Percentiles rank a stretch among this genome's conserved stretches.
Evolutionary conservation across 768 basidiomycete species (phyloP).

Genomic region (Xerocomus brunneocitrinus): DNA sequence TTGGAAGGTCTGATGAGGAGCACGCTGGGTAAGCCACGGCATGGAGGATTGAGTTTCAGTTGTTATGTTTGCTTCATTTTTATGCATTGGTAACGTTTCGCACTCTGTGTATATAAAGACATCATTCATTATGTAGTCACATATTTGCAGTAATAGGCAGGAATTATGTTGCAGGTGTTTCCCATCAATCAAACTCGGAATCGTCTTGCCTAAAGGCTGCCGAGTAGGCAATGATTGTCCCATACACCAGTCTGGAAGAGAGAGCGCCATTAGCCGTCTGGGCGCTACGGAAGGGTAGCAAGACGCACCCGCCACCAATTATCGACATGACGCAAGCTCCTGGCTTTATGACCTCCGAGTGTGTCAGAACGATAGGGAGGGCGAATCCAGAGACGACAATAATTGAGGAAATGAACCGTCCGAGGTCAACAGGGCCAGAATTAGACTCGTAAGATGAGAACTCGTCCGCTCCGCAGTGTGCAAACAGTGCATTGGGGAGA

Average conservation of each 20-base stretch:
- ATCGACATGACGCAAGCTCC: constrained; percentile 94
- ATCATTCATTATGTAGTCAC: constrained; percentile 13
- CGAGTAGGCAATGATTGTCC: constrained; percentile 85
- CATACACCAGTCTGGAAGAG: constrained; percentile 67
- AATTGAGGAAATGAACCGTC: constrained; percentile 88
- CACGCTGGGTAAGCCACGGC: constrained; percentile 2
- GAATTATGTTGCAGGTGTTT: background rate
- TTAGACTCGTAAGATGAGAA: constrained; percentile 73
- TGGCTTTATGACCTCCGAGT: constrained; percentile 80
- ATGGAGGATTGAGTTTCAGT: background rate
- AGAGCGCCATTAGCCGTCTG: background rate
- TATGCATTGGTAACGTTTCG: background rate
- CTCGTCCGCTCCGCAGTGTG: constrained; percentile 90
- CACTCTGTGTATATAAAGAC: constrained; percentile 6
- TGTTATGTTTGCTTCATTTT: background rate
- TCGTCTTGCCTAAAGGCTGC: constrained; percentile 78
- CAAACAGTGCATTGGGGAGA: constrained; percentile 88
- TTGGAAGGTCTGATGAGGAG: constrained; percentile 19
- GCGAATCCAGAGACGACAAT: constrained; percentile 93
- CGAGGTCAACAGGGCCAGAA: constrained; percentile 77
- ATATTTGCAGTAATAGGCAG: constrained; percentile 10
- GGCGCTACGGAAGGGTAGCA: background rate
- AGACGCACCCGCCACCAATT: constrained; percentile 73
- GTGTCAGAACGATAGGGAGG: constrained; percentile 86
- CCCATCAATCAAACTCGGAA: constrained; percentile 66